Conservation (phyloP, 345 rosid genomes). For the Camelina neglecta region DNA sequence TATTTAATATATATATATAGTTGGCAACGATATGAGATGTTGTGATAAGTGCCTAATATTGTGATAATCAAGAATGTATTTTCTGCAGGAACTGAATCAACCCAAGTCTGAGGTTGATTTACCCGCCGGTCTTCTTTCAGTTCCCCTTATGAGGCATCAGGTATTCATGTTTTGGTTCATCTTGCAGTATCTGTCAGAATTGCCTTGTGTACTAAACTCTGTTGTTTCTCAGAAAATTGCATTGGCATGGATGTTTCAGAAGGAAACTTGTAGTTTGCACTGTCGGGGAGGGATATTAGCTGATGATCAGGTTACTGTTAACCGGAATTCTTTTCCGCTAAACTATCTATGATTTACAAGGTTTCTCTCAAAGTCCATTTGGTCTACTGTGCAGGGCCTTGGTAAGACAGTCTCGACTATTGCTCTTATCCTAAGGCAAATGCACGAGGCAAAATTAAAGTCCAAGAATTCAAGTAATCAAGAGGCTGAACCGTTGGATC, state of each 20-base stretch:
- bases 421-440: constrained; percentile 89
- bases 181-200: constrained; percentile 25
- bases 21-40: background rate
- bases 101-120: constrained; percentile 70
- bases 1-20: background rate
- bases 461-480: constrained; percentile 50
- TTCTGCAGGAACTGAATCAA: constrained; percentile 81
- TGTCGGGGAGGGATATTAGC: constrained; percentile 98
- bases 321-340: constrained; percentile 13
- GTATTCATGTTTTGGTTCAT: constrained; percentile 47
- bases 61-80: constrained; percentile 11
- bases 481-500: constrained; percentile 76
- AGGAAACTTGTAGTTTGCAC: constrained; percentile 79
- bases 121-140: constrained; percentile 85
- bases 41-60: constrained; percentile 20
- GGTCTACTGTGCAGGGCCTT: constrained; percentile 71
- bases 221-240: constrained; percentile 83
- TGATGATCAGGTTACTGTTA: constrained; percentile 86
- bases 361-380: constrained; percentile 17
- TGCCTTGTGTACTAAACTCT: constrained; percentile 27
- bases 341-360: background rate
- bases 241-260: constrained; percentile 95
- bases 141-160: constrained; percentile 93
- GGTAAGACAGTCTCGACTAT: constrained; percentile 96
- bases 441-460: constrained; percentile 61